Percentiles rank a stretch among this genome's conserved stretches.
phyloP scores from a whole-genome alignment of 768 basidiomycete species.

The Kwoniella dejecticola region DNA sequence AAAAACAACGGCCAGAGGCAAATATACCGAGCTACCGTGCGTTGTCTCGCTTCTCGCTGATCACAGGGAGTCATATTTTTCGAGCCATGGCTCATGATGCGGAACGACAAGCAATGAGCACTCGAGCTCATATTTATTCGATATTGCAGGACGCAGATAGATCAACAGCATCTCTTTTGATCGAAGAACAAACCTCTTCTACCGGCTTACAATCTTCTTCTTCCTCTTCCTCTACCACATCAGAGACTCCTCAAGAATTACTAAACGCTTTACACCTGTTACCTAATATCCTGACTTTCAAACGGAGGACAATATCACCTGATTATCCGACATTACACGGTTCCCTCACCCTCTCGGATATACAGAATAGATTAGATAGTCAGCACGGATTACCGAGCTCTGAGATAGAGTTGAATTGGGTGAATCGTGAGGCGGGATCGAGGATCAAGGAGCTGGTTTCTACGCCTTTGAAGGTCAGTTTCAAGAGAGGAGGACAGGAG shows the following conservation, averaged over 20 bases:
- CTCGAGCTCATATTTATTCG: too few relatives aligned
- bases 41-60: background rate
- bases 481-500: background rate
- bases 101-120: too few relatives aligned
- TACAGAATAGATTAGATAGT: background rate
- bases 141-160: slow-evolving; percentile 2
- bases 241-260: background rate
- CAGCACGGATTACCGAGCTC: background rate
- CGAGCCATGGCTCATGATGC: too few relatives aligned
- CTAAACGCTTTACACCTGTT: background rate
- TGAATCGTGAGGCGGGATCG: background rate
- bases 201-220: background rate
- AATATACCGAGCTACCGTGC: slow-evolving; percentile 23
- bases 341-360: slow-evolving; percentile 7
- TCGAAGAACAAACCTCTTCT: background rate
- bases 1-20: slow-evolving; percentile 23
- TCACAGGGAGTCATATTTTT: background rate
- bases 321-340: slow-evolving; percentile 11
- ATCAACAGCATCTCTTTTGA: background rate
- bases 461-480: background rate
- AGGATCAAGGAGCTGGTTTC: background rate
- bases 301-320: background rate
- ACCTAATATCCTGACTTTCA: background rate
- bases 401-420: background rate
- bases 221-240: background rate